A percentile compares a stretch with the other conserved stretches of the same genome.
Conservation (phyloP, 2,329 filamentous ascomycete genomes). For the Arthrobotrys sinensis region DNA sequence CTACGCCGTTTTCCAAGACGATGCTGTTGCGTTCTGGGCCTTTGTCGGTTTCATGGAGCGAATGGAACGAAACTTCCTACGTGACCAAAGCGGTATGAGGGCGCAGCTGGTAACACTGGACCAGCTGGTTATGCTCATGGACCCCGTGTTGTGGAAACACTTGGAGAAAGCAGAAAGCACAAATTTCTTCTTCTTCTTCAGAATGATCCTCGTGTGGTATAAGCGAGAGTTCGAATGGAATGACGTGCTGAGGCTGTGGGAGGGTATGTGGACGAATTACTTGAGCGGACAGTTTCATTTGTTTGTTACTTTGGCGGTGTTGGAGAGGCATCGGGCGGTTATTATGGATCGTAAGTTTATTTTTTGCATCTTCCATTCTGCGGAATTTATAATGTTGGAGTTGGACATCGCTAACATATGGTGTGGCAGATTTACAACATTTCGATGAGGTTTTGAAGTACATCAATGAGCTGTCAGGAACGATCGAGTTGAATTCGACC, state of each 20-base stretch:
- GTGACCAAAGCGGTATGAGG: slow-evolving; percentile 96
- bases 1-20: slow-evolving; percentile 97
- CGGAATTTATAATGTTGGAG: neutral
- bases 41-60: slow-evolving; percentile 97
- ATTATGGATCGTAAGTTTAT: slow-evolving; percentile 80
- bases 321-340: slow-evolving; percentile 95
- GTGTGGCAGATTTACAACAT: slow-evolving; percentile 77
- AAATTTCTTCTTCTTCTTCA: slow-evolving; percentile 99
- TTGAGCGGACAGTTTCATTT: slow-evolving; percentile 91
- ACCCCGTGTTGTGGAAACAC: slow-evolving; percentile 92
- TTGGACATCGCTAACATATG: neutral
- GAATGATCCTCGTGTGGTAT: slow-evolving; percentile 98
- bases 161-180: slow-evolving; percentile 92
- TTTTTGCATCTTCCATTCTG: neutral
- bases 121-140: slow-evolving; percentile 95
- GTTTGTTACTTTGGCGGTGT: slow-evolving; percentile 91
- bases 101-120: slow-evolving; percentile 90
- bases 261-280: slow-evolving; percentile 93
- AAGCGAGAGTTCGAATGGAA: slow-evolving; percentile 95
- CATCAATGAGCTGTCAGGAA: slow-evolving; percentile 94
- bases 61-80: slow-evolving; percentile 97
- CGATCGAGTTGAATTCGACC: slow-evolving; percentile 89
- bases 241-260: slow-evolving; percentile 91
- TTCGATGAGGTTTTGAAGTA: slow-evolving; percentile 99
- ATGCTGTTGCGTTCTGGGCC: slow-evolving; percentile 95